These are phyloP conservation scores for Sporothrix pseudoabietina DNA, from an alignment of 2,329 filamentous ascomycete species.

Conservation along the genomic window DNA sequence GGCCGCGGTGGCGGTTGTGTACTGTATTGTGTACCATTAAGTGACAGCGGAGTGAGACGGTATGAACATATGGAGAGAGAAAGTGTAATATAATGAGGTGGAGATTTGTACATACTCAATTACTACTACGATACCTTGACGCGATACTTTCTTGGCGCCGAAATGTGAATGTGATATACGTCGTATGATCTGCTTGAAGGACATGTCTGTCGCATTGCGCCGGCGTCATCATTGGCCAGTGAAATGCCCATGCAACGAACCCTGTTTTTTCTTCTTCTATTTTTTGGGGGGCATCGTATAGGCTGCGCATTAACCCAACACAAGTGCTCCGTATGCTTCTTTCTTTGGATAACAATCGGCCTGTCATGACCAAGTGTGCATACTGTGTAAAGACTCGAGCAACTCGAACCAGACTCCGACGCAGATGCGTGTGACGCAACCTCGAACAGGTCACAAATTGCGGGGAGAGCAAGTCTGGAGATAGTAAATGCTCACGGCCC, in stretches of 20 bases:
- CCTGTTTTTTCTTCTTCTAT: not conserved
- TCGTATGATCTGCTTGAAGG: not conserved
- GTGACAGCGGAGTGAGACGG: no score
- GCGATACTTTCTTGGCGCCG: not conserved
- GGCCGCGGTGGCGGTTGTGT: constrained; percentile 25
- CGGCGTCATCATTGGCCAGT: not conserved
- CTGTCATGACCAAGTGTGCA: not conserved
- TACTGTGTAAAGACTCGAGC: not conserved
- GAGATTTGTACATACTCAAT: not conserved
- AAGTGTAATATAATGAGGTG: not conserved
- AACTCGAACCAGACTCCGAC: not conserved
- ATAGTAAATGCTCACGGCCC: not conserved
- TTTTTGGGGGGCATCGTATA: not conserved
- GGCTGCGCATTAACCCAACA: not conserved
- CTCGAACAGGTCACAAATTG: not conserved
- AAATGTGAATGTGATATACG: not conserved
- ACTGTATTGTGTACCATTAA: constrained; percentile 21
- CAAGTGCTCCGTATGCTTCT: not conserved
- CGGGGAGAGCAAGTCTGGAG: not conserved
- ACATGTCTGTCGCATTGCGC: not conserved
- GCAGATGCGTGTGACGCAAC: constrained; percentile 16
- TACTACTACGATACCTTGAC: not conserved
- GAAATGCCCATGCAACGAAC: not conserved
- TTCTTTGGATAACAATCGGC: not conserved
- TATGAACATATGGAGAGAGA: not conserved